Evolutionary conservation across 208 protist genomes (phyloP).

Genomic region (Crithidia thermophila): DNA sequence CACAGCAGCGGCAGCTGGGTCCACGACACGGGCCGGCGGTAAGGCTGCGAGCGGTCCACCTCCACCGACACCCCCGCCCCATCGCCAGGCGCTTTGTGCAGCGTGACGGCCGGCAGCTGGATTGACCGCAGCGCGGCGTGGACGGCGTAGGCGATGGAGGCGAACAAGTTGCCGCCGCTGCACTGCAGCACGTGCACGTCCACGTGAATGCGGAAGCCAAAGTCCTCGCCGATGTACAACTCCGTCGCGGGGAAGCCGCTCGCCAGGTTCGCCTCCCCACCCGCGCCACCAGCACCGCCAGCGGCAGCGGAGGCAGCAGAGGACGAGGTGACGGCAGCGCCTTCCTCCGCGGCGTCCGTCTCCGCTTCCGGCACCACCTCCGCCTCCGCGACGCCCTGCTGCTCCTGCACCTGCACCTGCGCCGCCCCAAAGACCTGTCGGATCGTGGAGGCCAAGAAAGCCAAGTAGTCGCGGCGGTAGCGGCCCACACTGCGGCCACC

Average conservation of each 20-base stretch:
- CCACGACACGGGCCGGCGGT: conserved; percentile 57
- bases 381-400: conserved; percentile 67
- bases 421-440: conserved; percentile 71
- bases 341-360: background rate
- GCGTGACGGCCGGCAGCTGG: conserved; percentile 59
- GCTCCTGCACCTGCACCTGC: conserved; percentile 57
- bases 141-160: conserved; percentile 59
- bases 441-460: conserved; percentile 54
- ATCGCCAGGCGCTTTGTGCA: conserved; percentile 54
- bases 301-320: background rate
- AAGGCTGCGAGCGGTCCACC: conserved; percentile 71
- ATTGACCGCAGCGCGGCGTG: conserved; percentile 62
- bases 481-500: conserved; percentile 41
- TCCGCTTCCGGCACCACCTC: conserved; percentile 33
- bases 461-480: conserved; percentile 70
- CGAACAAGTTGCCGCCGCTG: conserved; percentile 61
- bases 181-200: conserved; percentile 80
- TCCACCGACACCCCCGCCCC: conserved; percentile 61
- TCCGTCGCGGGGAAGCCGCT: conserved; percentile 59
- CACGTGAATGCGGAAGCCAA: conserved; percentile 79
- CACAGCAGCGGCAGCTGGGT: conserved; percentile 57
- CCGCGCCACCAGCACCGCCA: background rate
- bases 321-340: conserved; percentile 12
- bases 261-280: background rate
- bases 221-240: conserved; percentile 78